Evolutionary conservation across 306 rosid species (phyloP), one percentile per base, ranked within the genome.

Genomic region (Castanea sativa): DNA sequence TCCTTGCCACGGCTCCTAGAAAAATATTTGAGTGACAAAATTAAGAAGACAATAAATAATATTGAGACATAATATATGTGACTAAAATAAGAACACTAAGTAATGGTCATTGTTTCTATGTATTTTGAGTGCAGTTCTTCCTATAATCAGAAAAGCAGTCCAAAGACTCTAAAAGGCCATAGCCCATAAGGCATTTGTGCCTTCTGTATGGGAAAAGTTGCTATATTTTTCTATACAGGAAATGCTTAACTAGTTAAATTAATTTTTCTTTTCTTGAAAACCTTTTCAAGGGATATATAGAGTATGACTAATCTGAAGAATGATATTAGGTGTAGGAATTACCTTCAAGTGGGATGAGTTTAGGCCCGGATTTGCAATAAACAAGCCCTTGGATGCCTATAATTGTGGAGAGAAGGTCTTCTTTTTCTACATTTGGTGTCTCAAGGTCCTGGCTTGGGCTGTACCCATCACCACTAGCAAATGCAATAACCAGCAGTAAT

Each of bases 381-480:
- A 86, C 89, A 78, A 92, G 57, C n/a, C 94, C 97, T 78, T 92
- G 86, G 77, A 90, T 75, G 20, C 72, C 97, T 53, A 92, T 65
- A 4, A 35, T 59, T 71, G 76, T 69, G 33, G 90, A 81, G 21
- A 83, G 43, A 23, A 80, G 25, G 32, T 76, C 76, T 20, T 82
- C 83, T 38, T 76, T 55, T 57, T 61, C 78, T 6, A 74, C 45
- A 53, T 72, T 73, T 3, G 87, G 73, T 58, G 78, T 76, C 43
- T 74, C 16, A 32, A 56, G 23, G 41, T 23, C 74, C 21, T 79
- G 53, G 27, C 72, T 64, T 32, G 85, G 33, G 71, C 70, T 75
- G 32, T 77, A 63, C 33, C 49, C 73, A 16, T 43, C 73, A 25
- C 30, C 65, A 2, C 14, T 61, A 23, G 84, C 83, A 71, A 68